These are phyloP conservation scores for Aspergillus melleus DNA, from an alignment of 2,329 filamentous ascomycete genomes.

Conservation along the genomic window DNA sequence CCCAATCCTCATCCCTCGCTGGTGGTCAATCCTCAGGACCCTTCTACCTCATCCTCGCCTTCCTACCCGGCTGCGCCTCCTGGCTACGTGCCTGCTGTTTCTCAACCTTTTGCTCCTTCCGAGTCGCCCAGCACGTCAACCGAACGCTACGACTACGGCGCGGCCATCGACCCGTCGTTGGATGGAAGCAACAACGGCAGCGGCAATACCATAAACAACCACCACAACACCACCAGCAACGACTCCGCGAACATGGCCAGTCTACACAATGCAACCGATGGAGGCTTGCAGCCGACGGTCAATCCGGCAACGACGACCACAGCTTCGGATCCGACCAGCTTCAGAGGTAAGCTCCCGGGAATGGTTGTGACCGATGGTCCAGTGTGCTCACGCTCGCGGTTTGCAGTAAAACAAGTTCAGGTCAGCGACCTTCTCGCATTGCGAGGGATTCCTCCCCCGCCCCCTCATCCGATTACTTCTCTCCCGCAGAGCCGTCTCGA, in stretches of 20 bases:
- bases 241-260: conserved; percentile 30
- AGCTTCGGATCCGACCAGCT: conserved; percentile 45
- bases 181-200: conserved; percentile 42
- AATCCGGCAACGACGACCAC: conserved; percentile 25
- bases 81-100: conserved; percentile 40
- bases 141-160: conserved; percentile 58
- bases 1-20: conserved; percentile 45
- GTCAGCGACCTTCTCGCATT: conserved; percentile 72
- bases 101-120: conserved; percentile 41
- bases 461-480: conserved; percentile 53
- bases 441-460: conserved; percentile 59
- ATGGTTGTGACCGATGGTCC: background rate
- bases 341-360: conserved; percentile 48
- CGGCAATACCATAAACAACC: background rate
- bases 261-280: conserved; percentile 34
- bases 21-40: conserved; percentile 42
- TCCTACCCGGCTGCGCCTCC: conserved; percentile 40
- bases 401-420: conserved; percentile 64
- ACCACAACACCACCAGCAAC: background rate
- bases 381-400: conserved; percentile 42
- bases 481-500: conserved; percentile 53
- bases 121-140: conserved; percentile 40
- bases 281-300: conserved; percentile 26
- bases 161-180: conserved; percentile 67
- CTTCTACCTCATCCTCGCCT: conserved; percentile 22